Evolutionary conservation across 768 basidiomycete genomes (phyloP).

Genomic region (Mycena vulgaris): DNA sequence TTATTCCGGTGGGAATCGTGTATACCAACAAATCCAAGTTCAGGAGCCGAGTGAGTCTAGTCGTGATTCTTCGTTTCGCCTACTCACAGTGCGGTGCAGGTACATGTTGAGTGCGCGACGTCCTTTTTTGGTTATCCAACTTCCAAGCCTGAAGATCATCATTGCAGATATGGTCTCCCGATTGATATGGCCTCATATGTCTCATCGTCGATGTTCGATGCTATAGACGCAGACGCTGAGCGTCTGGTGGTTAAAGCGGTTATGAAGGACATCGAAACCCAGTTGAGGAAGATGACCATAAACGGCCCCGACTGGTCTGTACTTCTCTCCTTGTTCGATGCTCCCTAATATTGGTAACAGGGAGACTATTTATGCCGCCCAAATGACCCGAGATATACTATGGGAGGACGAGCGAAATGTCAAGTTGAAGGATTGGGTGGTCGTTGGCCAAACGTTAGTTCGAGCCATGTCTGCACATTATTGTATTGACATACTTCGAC

Average conservation of each 20-base stretch:
- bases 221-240: slow-evolving; percentile 53
- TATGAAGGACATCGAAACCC: slow-evolving; percentile 64
- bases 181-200: slow-evolving; percentile 50
- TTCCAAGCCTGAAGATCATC: neutral
- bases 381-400: slow-evolving; percentile 70
- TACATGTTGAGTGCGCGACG: slow-evolving; percentile 44
- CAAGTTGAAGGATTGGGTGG: slow-evolving; percentile 64
- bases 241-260: slow-evolving; percentile 71
- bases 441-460: slow-evolving; percentile 71
- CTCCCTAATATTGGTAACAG: slow-evolving; percentile 47
- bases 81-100: slow-evolving; percentile 11
- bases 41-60: slow-evolving; percentile 64
- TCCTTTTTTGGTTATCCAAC: neutral
- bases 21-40: slow-evolving; percentile 81
- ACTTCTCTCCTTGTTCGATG: slow-evolving; percentile 24
- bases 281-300: slow-evolving; percentile 68
- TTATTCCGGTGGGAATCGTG: slow-evolving; percentile 76
- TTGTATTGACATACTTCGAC: slow-evolving; percentile 54
- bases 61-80: neutral
- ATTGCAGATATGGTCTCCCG: slow-evolving; percentile 66
- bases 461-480: neutral
- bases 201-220: slow-evolving; percentile 61
- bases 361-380: slow-evolving; percentile 74
- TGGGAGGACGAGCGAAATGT: slow-evolving; percentile 66
- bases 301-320: slow-evolving; percentile 80